These are phyloP conservation scores for Fragaria iinumae DNA, from an alignment of 306 rosid species.

Conservation along the genomic window DNA sequence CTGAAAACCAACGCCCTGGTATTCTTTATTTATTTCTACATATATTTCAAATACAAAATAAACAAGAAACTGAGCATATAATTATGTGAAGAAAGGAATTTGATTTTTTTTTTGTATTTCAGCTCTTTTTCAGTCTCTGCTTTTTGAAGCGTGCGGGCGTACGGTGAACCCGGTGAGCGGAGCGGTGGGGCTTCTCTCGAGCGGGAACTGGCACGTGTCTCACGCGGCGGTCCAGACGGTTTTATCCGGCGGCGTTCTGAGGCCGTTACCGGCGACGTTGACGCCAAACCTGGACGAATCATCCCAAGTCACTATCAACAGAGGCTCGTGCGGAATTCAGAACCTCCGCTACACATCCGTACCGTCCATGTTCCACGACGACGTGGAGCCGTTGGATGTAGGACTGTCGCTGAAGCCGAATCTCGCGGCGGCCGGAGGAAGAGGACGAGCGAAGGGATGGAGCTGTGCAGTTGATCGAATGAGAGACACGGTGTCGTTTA, in stretches of 20 bases:
- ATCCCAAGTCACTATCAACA: conserved; percentile 7
- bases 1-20: conserved; percentile 47
- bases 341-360: neutral
- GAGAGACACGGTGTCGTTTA: conserved; percentile 19
- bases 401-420: conserved; percentile 16
- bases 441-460: conserved; percentile 17
- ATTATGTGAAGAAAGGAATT: neutral
- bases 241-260: conserved; percentile 46
- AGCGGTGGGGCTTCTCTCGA: conserved; percentile 54
- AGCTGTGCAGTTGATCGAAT: conserved; percentile 16
- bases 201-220: conserved; percentile 72
- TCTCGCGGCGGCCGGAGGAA: neutral
- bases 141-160: conserved; percentile 76
- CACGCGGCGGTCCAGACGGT: conserved; percentile 57
- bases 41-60: too few species aligned
- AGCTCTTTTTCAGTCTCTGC: conserved; percentile 71
- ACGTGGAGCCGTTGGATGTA: neutral
- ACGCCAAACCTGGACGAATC: conserved; percentile 15
- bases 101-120: neutral
- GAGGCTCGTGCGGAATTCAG: conserved; percentile 14
- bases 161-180: conserved; percentile 76
- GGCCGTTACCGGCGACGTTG: conserved; percentile 28
- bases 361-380: conserved; percentile 5
- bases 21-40: neutral
- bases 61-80: neutral